These are phyloP conservation scores for Fistulina hepatica DNA, from an alignment of 1,284 basidiomycete genomes.

Conservation along the genomic window DNA sequence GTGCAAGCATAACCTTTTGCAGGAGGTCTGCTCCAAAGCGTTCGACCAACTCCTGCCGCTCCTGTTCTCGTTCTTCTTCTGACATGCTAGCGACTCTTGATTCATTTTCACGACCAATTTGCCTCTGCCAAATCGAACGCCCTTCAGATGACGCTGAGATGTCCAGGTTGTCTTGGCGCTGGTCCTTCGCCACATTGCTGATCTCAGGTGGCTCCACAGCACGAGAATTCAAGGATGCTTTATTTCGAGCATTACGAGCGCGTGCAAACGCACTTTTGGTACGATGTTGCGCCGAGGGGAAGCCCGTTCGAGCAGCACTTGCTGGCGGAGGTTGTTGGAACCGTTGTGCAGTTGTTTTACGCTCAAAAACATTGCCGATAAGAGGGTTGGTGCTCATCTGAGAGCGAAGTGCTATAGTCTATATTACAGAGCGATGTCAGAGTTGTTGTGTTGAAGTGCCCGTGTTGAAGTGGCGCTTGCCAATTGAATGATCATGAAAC, in stretches of 20 bases:
- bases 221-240: neutral
- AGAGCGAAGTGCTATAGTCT: too few species aligned
- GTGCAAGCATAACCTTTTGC: slow-evolving; percentile 46
- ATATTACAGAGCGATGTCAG: too few species aligned
- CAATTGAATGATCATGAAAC: too few species aligned
- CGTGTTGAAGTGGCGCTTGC: too few species aligned
- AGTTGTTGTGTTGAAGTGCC: too few species aligned
- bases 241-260: slow-evolving; percentile 5
- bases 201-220: neutral
- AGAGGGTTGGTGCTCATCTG: neutral
- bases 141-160: slow-evolving; percentile 2
- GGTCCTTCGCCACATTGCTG: neutral
- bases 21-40: slow-evolving; percentile 54
- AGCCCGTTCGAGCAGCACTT: slow-evolving; percentile 7
- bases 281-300: slow-evolving; percentile 11
- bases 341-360: neutral
- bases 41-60: slow-evolving; percentile 51
- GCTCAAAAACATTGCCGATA: neutral
- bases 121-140: slow-evolving; percentile 27
- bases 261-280: slow-evolving; percentile 14
- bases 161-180: neutral
- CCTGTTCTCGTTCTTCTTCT: slow-evolving; percentile 44
- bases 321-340: slow-evolving; percentile 1
- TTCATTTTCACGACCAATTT: slow-evolving; percentile 47
- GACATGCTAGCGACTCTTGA: slow-evolving; percentile 44